Base-by-base conservation (phyloP, 768 basidiomycete genomes). In the Lentinula guzmanii region DNA sequence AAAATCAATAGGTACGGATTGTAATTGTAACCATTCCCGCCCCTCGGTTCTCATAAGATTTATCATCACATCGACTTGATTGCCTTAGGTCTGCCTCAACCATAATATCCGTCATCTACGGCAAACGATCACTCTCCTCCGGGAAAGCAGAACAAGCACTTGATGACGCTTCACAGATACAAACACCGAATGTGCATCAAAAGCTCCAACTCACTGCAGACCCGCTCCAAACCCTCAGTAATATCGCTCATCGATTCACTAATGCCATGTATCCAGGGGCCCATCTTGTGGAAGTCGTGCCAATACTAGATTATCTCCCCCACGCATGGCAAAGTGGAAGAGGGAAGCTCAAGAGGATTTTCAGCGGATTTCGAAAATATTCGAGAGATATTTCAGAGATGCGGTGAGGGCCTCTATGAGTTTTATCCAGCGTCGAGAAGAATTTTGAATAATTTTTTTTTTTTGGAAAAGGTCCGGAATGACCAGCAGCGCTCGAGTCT, bases 101-200 rank as follows among this genome's bases (percentile, higher is more conserved):
- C 16, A 42, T 60, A 13, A 34, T 60, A 10, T 52, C 59, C 5
- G 37, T 60, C 37, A 35, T 52, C 13, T 60, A 60, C 31, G 59
- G 39, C 7, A 52, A 52, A 41, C 50, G 7, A 52, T 31, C 35
- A 31, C 45, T 51, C n/a, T 34, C 31, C 6, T 59, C 33, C 8
- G 58, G 46, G 2, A 21, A 48, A 15, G 18, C 42, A 16, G 39
- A 35, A 13, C 21, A 43, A 41, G n/a, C 16, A 24, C 21, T 15
- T 41, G 24, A 56, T 18, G 15, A 15, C 5, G 54, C 8, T 28
- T 8, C 34, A 39, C 33, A 34, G 18, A 10, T 28, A 7, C 53
- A 39, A 21, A 11, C 34, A 11, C 34, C 48, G 2, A 11, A 2
- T n/a, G 24, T 35, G 11, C 16, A 54, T 21, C 33, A 54, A 18